Percentiles rank a stretch among this genome's conserved stretches.
Conservation (phyloP, 805 yeast species). For the Cyberlindnera maritima region DNA sequence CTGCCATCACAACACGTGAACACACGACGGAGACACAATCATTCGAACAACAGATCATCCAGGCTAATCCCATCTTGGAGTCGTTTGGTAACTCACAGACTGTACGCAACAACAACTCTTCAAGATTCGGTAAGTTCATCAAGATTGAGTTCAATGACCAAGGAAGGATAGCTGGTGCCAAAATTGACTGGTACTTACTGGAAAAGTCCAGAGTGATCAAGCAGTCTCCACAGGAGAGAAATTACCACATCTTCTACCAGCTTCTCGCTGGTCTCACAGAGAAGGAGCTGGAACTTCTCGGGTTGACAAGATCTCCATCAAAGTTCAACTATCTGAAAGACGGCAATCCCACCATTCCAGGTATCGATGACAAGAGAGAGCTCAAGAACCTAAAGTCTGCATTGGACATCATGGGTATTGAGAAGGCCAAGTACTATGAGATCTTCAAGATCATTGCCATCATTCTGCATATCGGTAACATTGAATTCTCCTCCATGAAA, state of each 20-base stretch:
- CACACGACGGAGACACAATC: constrained; percentile 26
- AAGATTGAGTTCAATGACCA: constrained; percentile 69
- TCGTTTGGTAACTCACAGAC: constrained; percentile 98
- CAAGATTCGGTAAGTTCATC: constrained; percentile 95
- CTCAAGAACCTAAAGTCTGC: constrained; percentile 63
- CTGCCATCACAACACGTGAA: constrained; percentile 58
- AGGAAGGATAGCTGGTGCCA: constrained; percentile 80
- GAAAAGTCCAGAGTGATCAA: constrained; percentile 90
- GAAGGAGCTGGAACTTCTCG: constrained; percentile 43
- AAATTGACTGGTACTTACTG: constrained; percentile 88
- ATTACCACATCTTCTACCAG: constrained; percentile 93
- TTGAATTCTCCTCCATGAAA: constrained; percentile 62
- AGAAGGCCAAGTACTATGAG: constrained; percentile 47
- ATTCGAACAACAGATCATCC: constrained; percentile 82
- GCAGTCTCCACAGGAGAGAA: constrained; percentile 76
- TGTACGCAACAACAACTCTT: constrained; percentile 87
- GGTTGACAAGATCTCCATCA: constrained; percentile 38
- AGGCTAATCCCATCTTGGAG: constrained; percentile 94
- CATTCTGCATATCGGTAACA: constrained; percentile 82
- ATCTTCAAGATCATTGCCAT: constrained; percentile 69
- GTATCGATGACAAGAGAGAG: constrained; percentile 74
- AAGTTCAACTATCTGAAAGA: constrained; percentile 56
- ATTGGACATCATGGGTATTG: constrained; percentile 70
- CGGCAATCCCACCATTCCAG: constrained; percentile 56
- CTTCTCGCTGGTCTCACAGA: constrained; percentile 64